phyloP scores from a whole-genome alignment of 371 early-diverging fungal species.

The Mortierella sp. region DNA sequence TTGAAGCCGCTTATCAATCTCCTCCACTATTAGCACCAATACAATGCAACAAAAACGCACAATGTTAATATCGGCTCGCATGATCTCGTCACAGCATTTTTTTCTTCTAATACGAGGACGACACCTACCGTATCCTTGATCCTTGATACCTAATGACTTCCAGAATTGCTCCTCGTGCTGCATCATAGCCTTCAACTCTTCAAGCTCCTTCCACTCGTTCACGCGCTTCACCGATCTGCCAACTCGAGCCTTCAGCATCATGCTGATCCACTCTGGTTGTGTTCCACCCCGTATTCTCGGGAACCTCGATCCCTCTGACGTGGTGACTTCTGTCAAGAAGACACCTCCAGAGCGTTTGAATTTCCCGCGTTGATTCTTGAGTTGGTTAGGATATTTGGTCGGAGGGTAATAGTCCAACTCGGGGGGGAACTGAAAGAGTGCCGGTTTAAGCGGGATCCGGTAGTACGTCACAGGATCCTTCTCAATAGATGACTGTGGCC shows the following conservation, averaged over 20 bases:
- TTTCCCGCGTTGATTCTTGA: slow-evolving; percentile 41
- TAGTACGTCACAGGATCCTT: slow-evolving; percentile 22
- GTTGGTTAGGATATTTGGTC: slow-evolving; percentile 25
- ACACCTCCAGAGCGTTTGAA: slow-evolving; percentile 47
- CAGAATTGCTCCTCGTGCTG: slow-evolving; percentile 20
- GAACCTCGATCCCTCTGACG: slow-evolving; percentile 39
- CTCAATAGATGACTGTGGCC: slow-evolving; percentile 19
- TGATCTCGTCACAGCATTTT: neutral
- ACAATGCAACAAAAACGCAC: neutral
- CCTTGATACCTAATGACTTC: slow-evolving; percentile 24
- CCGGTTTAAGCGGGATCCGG: slow-evolving; percentile 31
- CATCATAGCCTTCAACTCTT: slow-evolving; percentile 33
- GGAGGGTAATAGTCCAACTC: slow-evolving; percentile 47
- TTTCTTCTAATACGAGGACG: neutral
- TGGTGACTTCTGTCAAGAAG: slow-evolving; percentile 41
- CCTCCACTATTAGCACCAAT: slow-evolving; percentile 2
- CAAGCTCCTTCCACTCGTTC: slow-evolving; percentile 43
- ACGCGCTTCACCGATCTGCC: slow-evolving; percentile 12
- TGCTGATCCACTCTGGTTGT: slow-evolving; percentile 45
- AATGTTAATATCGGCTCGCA: neutral
- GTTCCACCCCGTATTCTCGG: slow-evolving; percentile 46
- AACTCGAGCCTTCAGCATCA: slow-evolving; percentile 39
- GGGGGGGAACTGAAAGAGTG: slow-evolving; percentile 32
- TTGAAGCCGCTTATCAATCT: slow-evolving; percentile 7
- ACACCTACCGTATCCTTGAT: slow-evolving; percentile 41